Percentiles rank a stretch among this genome's conserved stretches.
These are phyloP conservation scores for Leishmania arabica DNA, from an alignment of 208 protist species.

Conservation along the genomic window DNA sequence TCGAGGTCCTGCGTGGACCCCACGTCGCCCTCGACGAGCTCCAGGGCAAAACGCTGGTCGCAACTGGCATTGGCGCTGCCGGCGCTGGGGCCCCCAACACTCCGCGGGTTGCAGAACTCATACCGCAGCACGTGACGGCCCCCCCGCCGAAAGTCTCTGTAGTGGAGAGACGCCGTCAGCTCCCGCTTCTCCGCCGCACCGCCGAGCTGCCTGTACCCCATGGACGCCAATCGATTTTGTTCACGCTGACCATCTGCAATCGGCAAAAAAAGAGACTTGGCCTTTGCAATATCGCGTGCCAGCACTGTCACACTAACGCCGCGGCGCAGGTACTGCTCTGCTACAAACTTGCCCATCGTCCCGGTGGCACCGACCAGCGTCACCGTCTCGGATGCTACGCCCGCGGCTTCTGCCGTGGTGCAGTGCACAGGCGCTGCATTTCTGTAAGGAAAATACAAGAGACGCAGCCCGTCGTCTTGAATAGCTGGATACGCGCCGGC, in stretches of 20 bases:
- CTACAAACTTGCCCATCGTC: slow-evolving; percentile 63
- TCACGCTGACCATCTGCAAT: slow-evolving; percentile 45
- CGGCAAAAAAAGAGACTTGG: slow-evolving; percentile 47
- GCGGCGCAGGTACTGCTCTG: slow-evolving; percentile 65
- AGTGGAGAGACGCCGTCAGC: slow-evolving; percentile 24
- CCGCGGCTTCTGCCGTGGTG: not conserved
- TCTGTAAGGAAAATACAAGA: slow-evolving; percentile 47
- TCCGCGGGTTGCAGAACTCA: slow-evolving; percentile 21
- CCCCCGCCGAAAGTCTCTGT: slow-evolving; percentile 20
- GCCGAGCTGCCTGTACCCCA: slow-evolving; percentile 35
- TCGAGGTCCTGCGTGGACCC: slow-evolving; percentile 39
- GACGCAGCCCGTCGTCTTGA: slow-evolving; percentile 26
- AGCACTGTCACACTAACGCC: slow-evolving; percentile 71
- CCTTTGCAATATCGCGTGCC: slow-evolving; percentile 45
- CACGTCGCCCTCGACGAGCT: slow-evolving; percentile 61
- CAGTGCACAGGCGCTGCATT: slow-evolving; percentile 30
- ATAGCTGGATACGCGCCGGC: slow-evolving; percentile 12
- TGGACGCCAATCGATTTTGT: slow-evolving; percentile 14
- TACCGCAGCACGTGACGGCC: slow-evolving; percentile 40
- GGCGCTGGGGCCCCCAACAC: not conserved
- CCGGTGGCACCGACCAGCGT: slow-evolving; percentile 55
- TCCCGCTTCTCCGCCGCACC: slow-evolving; percentile 12
- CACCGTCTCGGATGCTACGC: slow-evolving; percentile 26
- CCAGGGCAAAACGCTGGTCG: slow-evolving; percentile 31
- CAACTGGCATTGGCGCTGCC: not conserved